Conservation (phyloP, 371 early-diverging fungal species). For the Mortierella sp. region DNA sequence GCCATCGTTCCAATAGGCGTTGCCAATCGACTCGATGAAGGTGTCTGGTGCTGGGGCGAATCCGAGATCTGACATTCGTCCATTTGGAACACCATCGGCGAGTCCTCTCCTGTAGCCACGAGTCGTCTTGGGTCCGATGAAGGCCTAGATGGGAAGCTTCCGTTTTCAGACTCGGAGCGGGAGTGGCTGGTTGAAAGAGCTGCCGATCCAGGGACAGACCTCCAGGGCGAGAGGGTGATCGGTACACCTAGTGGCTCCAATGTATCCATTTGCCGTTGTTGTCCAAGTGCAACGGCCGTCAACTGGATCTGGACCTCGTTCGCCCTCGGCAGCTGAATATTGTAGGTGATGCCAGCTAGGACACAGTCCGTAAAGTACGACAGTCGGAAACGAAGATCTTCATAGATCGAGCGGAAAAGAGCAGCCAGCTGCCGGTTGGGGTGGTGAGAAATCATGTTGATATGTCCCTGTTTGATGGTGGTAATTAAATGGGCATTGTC, state of each 20-base stretch:
- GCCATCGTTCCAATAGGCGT: constrained; percentile 17
- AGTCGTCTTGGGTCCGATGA: constrained; percentile 12
- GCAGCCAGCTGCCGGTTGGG: constrained; percentile 77
- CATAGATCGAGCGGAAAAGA: constrained; percentile 71
- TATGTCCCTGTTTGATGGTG: constrained; percentile 70
- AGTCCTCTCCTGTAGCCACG: constrained; percentile 23
- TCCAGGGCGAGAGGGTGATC: constrained; percentile 45
- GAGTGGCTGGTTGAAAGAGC: constrained; percentile 35
- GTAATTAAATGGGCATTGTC: constrained; percentile 61
- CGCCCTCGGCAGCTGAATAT: constrained; percentile 67
- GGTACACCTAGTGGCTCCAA: constrained; percentile 49
- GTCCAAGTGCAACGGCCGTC: constrained; percentile 69
- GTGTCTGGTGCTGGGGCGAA: constrained; percentile 19
- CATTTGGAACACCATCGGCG: constrained; percentile 56
- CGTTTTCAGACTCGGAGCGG: constrained; percentile 46
- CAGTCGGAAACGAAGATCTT: constrained; percentile 69
- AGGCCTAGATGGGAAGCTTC: not conserved
- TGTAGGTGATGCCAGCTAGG: constrained; percentile 70
- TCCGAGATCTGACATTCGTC: constrained; percentile 50
- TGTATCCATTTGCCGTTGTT: constrained; percentile 35
- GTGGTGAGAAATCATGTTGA: constrained; percentile 68
- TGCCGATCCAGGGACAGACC: constrained; percentile 42
- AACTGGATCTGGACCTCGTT: constrained; percentile 73
- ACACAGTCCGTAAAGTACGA: constrained; percentile 66
- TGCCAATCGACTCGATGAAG: constrained; percentile 17